Base-by-base conservation (phyloP, 2,329 filamentous ascomycete species). In the Pyricularia pennisetigena region DNA sequence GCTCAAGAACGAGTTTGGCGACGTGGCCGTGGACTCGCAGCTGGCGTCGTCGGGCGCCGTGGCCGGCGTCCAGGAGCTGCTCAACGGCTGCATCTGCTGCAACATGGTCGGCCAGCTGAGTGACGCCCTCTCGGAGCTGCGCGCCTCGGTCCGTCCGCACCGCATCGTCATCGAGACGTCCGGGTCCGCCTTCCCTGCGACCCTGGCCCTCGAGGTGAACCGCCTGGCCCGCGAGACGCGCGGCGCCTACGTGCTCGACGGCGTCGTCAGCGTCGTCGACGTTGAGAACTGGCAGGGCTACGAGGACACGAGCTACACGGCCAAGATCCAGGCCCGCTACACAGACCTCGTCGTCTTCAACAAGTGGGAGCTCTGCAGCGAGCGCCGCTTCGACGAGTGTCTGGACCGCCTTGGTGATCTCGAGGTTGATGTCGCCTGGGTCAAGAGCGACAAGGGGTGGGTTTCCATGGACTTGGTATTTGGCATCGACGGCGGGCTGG, bases 71-170 rank as follows among this genome's bases (percentile, higher is more conserved):
- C 91, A 91, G 74, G 95, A 99, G 79, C 85, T 99, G 0, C 89
- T 99, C 68, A 97, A 97, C 77, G 95, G 94, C 72, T 98, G 95
- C 81, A 98, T 99, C 79, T 99, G 95, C 86, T 99, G 95, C 82
- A 98, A 98, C 77, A 90, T 98, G 29, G 94, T 99, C 70, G 95
- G 95, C 20, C 92, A 97, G 78, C 87, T 99, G 8, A 87, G 88
- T 69, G 88, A 90, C 65, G 94, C 94, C 1, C 88, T 99, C 23
- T 80, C 85, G 62, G 89, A 95, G 75, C 88, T 99, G 59, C 85
- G 86, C 6, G 29, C 49, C 20, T 28, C 49, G 29, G 77, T 83
- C 41, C 71, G 72, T 0, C 94, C 93, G 0, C 91, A 97, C 76
- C 87, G 95, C 68, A 95, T 99, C 78, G 88, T 99, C 67, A 89